These are phyloP conservation scores for Byssoonygena ceratinophila DNA, from an alignment of 2,329 filamentous ascomycete species.

Conservation along the genomic window DNA sequence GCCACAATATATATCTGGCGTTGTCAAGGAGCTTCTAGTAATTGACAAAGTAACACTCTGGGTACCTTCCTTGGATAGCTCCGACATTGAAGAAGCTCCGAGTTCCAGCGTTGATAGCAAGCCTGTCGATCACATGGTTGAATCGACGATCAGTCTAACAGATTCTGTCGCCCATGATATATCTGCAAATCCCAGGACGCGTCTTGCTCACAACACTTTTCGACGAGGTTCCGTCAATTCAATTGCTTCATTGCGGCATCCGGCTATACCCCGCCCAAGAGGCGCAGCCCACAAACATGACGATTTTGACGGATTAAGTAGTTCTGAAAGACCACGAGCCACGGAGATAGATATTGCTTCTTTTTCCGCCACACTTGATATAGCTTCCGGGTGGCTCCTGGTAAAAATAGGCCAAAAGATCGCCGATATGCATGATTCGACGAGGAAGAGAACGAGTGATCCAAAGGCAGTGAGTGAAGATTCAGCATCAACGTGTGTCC, in stretches of 20 bases:
- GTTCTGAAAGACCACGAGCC: constrained; percentile 12
- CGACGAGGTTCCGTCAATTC: background rate
- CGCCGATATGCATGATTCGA: constrained; percentile 18
- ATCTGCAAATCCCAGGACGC: constrained; percentile 8
- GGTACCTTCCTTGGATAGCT: constrained; percentile 24
- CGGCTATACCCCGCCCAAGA: background rate
- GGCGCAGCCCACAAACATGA: background rate
- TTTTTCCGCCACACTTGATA: constrained; percentile 29
- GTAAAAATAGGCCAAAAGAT: constrained; percentile 30
- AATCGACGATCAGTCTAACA: constrained; percentile 12
- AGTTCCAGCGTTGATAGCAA: background rate
- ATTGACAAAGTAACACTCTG: constrained; percentile 30
- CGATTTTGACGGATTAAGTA: constrained; percentile 3
- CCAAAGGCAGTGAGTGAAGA: constrained; percentile 8
- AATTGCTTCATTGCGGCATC: background rate
- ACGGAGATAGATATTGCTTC: constrained; percentile 28
- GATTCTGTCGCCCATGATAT: constrained; percentile 16
- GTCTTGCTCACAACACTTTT: constrained; percentile 11
- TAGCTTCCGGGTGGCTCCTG: constrained; percentile 34
- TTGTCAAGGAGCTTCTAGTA: constrained; percentile 28
- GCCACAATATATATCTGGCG: constrained; percentile 21
- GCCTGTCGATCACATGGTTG: constrained; percentile 7
- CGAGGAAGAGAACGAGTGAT: background rate
- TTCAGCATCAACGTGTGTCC: constrained; percentile 15
- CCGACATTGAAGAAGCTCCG: background rate